A percentile compares a stretch with the other conserved stretches of the same genome.
Evolutionary conservation across 116 monocot species (phyloP).

Genomic region (Cymodocea nodosa): DNA sequence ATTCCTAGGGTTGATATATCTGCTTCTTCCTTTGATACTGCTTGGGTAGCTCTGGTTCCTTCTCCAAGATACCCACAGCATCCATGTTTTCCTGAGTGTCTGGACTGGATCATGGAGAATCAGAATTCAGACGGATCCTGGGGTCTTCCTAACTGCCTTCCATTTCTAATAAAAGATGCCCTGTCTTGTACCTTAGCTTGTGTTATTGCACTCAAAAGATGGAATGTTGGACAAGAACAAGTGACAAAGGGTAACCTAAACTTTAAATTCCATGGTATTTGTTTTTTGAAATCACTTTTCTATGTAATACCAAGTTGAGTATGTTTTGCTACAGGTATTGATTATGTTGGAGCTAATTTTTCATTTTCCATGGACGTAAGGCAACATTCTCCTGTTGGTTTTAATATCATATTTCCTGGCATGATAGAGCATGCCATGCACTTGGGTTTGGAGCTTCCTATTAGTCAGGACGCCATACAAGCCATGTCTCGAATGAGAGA

Average conservation of each 20-base stretch:
- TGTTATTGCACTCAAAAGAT: conserved; percentile 45
- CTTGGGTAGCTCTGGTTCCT: conserved; percentile 96
- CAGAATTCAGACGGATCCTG: conserved; percentile 75
- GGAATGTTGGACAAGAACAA: conserved; percentile 65
- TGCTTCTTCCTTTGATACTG: conserved; percentile 68
- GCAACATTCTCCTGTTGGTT: conserved; percentile 58
- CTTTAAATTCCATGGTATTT: background rate
- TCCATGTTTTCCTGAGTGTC: conserved; percentile 70
- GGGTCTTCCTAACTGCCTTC: conserved; percentile 22
- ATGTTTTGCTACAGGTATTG: conserved; percentile 42
- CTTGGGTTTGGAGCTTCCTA: conserved; percentile 53
- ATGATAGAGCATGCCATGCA: conserved; percentile 45
- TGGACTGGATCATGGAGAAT: conserved; percentile 74
- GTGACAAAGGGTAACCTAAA: conserved; percentile 43
- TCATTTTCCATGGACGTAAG: conserved; percentile 30
- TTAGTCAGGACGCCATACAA: conserved; percentile 21
- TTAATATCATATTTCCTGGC: conserved; percentile 64
- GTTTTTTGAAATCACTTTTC: background rate
- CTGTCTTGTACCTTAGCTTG: conserved; percentile 66
- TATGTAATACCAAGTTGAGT: background rate
- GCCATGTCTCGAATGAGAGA: conserved; percentile 28
- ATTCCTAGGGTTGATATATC: conserved; percentile 28
- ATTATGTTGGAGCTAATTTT: conserved; percentile 44
- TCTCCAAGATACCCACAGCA: conserved; percentile 20
- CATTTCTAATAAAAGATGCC: conserved; percentile 34